Conservation (phyloP, 2,329 filamentous ascomycete species). For the Exophiala sp. region DNA sequence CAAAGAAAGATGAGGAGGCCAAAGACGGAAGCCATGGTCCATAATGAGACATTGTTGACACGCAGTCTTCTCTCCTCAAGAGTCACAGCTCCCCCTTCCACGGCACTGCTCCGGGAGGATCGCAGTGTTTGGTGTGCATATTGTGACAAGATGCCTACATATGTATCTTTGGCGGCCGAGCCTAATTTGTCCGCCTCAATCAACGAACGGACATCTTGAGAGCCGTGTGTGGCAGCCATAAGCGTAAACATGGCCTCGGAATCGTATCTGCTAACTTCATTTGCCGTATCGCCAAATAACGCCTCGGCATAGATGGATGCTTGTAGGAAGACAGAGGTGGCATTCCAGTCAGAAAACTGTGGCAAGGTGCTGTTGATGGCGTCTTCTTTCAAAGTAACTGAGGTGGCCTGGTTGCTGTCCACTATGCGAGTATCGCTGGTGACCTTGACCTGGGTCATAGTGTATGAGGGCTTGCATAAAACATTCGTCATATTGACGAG, state of each 20-base stretch:
- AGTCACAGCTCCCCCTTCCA: slow-evolving; percentile 15
- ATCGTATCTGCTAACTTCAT: slow-evolving; percentile 12
- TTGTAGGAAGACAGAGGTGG: slow-evolving; percentile 21
- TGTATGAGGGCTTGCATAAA: slow-evolving; percentile 25
- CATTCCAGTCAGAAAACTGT: slow-evolving; percentile 26
- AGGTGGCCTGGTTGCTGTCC: slow-evolving; percentile 14
- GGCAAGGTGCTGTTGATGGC: slow-evolving; percentile 31
- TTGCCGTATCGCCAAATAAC: slow-evolving; percentile 20
- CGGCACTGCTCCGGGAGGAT: slow-evolving; percentile 3
- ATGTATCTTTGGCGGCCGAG: slow-evolving; percentile 21
- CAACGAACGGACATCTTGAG: slow-evolving; percentile 15
- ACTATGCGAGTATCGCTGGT: slow-evolving; percentile 23
- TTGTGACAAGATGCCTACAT: slow-evolving; percentile 25
- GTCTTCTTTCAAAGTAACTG: slow-evolving; percentile 25
- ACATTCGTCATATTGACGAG: slow-evolving; percentile 24
- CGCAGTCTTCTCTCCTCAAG: slow-evolving; percentile 16
- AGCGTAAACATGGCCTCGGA: slow-evolving; percentile 23
- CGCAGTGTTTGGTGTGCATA: slow-evolving; percentile 24
- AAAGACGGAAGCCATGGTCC: slow-evolving; percentile 21
- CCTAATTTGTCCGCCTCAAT: slow-evolving; percentile 21
- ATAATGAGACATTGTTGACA: slow-evolving; percentile 25
- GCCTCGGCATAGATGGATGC: slow-evolving; percentile 15
- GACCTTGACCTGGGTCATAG: slow-evolving; percentile 22
- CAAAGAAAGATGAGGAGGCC: slow-evolving; percentile 20
- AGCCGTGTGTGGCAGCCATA: slow-evolving; percentile 22